Base-by-base conservation (phyloP, 2,329 filamentous ascomycete genomes). In the Plenodomus biglobosus region DNA sequence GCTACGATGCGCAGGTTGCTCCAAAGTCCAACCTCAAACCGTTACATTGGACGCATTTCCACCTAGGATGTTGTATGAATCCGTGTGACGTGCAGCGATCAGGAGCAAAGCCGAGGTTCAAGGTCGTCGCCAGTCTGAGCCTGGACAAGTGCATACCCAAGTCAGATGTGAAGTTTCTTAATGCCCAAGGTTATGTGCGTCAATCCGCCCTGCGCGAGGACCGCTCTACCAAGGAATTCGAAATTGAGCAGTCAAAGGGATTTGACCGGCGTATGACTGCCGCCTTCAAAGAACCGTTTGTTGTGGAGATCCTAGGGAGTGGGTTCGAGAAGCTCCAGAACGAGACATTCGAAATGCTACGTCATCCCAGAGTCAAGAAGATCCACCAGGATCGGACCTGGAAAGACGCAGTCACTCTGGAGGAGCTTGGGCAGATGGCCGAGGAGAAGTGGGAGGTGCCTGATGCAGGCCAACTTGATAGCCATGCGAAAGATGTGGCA, bases 271-370 rank as follows among this genome's bases (percentile, higher is more conserved):
- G 61, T 17, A 74, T 76, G 59, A 75, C 77, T 0, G 71, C 78
- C 1, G 70, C 85, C 1, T 95, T 95, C 67, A 80, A 78, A 6
- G 75, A 78, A 0, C 90, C 90, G 0, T 81, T 90, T 17, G 83
- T 96, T 0, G 88, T 91, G 46, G 92, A 95, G 58, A 76, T 95
- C 50, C 78, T 88, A 19, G 92, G 90, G 44, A 88, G 89, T 53
- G 85, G 86, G 0, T 96, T 91, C 58, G 87, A 90, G 50, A 88
- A 86, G 62, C 79, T 81, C 2, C 80, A 83, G 3, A 85, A 87
- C 61, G 84, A 83, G 13, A 78, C 79, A 1, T 91, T 88, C 61
- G 90, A 84, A 76, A 85, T 85, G 50, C 81, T 90, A 43, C 81
- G 91, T 1, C 95, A 95, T 61, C 87, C 91, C 1, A 78, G 81